Evolutionary conservation across 2,329 filamentous ascomycete genomes (phyloP).

Genomic region (Penicillium sp.): DNA sequence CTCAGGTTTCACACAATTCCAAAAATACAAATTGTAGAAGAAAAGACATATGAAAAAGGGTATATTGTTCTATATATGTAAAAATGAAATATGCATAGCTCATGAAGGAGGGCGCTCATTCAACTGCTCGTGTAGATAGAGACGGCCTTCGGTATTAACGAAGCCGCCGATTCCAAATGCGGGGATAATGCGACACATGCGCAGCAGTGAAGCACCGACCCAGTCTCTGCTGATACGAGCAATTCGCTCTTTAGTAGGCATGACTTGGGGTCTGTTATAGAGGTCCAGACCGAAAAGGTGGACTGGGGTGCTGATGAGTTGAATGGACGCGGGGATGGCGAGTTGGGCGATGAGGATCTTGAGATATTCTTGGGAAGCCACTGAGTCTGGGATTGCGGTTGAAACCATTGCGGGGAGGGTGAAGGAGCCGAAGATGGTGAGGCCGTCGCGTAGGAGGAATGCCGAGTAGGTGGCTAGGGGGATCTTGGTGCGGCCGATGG

Average conservation of each 20-base stretch:
- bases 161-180: slow-evolving; percentile 86
- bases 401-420: slow-evolving; percentile 33
- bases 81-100: slow-evolving; percentile 2
- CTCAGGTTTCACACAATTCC: slow-evolving; percentile 3
- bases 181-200: slow-evolving; percentile 78
- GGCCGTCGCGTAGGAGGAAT: slow-evolving; percentile 72
- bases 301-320: slow-evolving; percentile 73
- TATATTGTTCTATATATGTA: slow-evolving; percentile 23
- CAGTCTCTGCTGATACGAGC: slow-evolving; percentile 66
- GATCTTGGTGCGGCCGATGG: slow-evolving; percentile 29
- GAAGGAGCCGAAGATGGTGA: slow-evolving; percentile 66
- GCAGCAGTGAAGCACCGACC: slow-evolving; percentile 64
- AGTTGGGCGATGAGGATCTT: slow-evolving; percentile 85
- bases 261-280: slow-evolving; percentile 61
- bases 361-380: slow-evolving; percentile 72
- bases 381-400: slow-evolving; percentile 61
- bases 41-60: slow-evolving; percentile 13
- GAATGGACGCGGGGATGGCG: slow-evolving; percentile 68
- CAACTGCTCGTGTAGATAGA: slow-evolving; percentile 29
- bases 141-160: slow-evolving; percentile 58
- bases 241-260: slow-evolving; percentile 55
- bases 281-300: slow-evolving; percentile 79
- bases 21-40: background rate
- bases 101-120: slow-evolving; percentile 16
- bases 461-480: slow-evolving; percentile 53